Evolutionary conservation across 768 basidiomycete species (phyloP).

Genomic region (Hemileccinum rubropunctum): DNA sequence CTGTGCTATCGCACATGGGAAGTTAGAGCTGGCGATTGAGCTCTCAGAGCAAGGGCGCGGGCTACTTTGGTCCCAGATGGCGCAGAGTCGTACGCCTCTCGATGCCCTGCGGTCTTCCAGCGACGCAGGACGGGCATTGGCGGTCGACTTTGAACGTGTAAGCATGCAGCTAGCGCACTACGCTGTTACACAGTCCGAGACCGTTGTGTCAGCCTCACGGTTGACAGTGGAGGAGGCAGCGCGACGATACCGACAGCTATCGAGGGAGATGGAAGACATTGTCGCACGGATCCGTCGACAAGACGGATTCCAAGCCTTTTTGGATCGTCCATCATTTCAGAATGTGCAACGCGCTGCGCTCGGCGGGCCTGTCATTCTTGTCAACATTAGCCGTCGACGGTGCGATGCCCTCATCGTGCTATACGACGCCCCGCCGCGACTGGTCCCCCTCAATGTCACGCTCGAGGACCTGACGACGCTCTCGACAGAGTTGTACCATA

Average conservation of each 20-base stretch:
- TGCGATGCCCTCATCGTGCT: slow-evolving; percentile 40
- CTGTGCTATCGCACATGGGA: slow-evolving; percentile 22
- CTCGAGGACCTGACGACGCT: slow-evolving; percentile 11
- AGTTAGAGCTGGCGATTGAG: slow-evolving; percentile 29
- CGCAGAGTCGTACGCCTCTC: slow-evolving; percentile 25
- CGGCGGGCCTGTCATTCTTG: slow-evolving; percentile 36
- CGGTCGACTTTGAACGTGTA: slow-evolving; percentile 24
- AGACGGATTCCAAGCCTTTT: slow-evolving; percentile 31
- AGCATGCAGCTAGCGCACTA: slow-evolving; percentile 11
- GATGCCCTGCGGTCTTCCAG: slow-evolving; percentile 19
- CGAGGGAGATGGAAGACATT: slow-evolving; percentile 17
- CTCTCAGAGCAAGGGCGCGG: slow-evolving; percentile 35
- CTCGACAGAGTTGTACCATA: slow-evolving; percentile 2
- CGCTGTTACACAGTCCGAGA: neutral
- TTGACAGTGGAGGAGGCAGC: slow-evolving; percentile 11
- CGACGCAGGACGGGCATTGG: slow-evolving; percentile 16
- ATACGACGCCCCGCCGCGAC: slow-evolving; percentile 15
- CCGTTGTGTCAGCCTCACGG: neutral
- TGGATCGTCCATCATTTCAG: slow-evolving; percentile 21
- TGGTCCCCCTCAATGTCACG: slow-evolving; percentile 18
- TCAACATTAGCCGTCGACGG: slow-evolving; percentile 30
- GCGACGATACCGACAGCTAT: slow-evolving; percentile 15
- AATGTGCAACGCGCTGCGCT: slow-evolving; percentile 19
- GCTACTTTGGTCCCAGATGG: slow-evolving; percentile 30
- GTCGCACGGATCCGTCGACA: slow-evolving; percentile 22